Percentiles rank a stretch among this genome's conserved stretches.
Conservation (phyloP, 2,329 filamentous ascomycete genomes). For the Trichoderma harzianum region DNA sequence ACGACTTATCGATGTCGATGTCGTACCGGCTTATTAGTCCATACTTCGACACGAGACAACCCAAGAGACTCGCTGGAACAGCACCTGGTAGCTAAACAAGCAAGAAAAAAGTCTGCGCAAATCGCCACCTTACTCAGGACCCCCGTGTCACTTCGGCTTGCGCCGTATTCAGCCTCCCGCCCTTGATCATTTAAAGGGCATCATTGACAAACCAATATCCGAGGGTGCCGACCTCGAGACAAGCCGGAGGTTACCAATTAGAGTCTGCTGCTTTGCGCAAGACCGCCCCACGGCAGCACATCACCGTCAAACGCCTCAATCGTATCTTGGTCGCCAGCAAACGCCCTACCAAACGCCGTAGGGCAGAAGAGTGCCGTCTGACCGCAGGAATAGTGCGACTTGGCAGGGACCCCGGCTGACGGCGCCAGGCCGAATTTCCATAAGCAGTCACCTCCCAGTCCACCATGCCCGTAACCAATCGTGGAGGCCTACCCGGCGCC, state of each 20-base stretch:
- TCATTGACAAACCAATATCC: constrained; percentile 1
- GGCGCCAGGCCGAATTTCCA: constrained; percentile 31
- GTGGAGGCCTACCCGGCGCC: constrained; percentile 30
- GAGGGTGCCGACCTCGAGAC: constrained; percentile 12
- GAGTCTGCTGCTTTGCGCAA: constrained; percentile 7
- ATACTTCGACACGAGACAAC: constrained; percentile 5
- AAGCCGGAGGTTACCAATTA: constrained; percentile 6
- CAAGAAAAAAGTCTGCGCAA: neutral
- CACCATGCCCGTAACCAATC: constrained; percentile 33
- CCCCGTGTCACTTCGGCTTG: neutral
- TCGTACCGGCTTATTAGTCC: neutral
- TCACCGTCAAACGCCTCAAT: constrained; percentile 13
- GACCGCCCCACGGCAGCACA: constrained; percentile 10
- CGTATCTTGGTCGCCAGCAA: constrained; percentile 20
- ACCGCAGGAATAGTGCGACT: constrained; percentile 35
- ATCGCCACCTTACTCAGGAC: neutral
- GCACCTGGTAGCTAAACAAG: neutral
- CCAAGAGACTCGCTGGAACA: neutral
- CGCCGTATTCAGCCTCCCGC: neutral
- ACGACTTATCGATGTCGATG: constrained; percentile 9
- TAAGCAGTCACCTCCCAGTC: constrained; percentile 26
- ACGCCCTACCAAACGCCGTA: constrained; percentile 30
- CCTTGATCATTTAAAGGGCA: neutral
- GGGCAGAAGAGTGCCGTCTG: constrained; percentile 33
- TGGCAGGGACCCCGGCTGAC: constrained; percentile 31